Conservation (phyloP, 371 early-diverging fungal genomes). For the Encephalitozoon romaleae region DNA sequence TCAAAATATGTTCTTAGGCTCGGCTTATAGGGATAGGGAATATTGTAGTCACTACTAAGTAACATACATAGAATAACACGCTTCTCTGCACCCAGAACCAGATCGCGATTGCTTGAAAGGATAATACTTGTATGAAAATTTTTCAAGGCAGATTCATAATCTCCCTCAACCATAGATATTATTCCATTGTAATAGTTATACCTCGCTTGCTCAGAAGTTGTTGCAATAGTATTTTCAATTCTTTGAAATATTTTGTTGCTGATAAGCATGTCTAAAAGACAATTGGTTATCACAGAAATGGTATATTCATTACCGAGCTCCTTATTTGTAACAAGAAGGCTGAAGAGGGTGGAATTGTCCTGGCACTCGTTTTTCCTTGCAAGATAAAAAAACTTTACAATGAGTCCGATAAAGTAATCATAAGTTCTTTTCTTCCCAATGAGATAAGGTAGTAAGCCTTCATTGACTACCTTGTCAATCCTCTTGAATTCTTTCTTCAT, state of each 20-base stretch:
- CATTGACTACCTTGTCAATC: neutral
- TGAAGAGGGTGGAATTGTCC: conserved; percentile 5
- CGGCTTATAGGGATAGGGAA: conserved; percentile 10
- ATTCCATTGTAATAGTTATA: conserved; percentile 44
- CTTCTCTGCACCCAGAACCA: neutral
- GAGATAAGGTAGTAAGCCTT: neutral
- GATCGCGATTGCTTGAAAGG: neutral
- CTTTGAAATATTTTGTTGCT: conserved; percentile 23
- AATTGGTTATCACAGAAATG: conserved; percentile 28
- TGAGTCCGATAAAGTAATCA: conserved; percentile 12
- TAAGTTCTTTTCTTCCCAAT: conserved; percentile 16
- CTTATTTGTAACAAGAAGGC: conserved; percentile 17
- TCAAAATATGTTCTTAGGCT: conserved; percentile 30
- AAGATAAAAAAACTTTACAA: conserved; percentile 24
- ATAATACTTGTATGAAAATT: conserved; percentile 20
- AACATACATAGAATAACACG: conserved; percentile 38
- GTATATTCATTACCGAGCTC: conserved; percentile 37
- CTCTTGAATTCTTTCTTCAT: neutral
- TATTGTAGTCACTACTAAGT: conserved; percentile 23
- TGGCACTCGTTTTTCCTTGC: conserved; percentile 13
- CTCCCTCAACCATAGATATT: conserved; percentile 29
- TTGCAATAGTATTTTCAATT: conserved; percentile 1
- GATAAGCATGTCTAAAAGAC: conserved; percentile 31
- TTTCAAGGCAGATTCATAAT: conserved; percentile 16
- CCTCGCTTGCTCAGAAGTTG: conserved; percentile 15